Conservation (phyloP, 352 stramenopile genomes). For the Globisporangium polare region DNA sequence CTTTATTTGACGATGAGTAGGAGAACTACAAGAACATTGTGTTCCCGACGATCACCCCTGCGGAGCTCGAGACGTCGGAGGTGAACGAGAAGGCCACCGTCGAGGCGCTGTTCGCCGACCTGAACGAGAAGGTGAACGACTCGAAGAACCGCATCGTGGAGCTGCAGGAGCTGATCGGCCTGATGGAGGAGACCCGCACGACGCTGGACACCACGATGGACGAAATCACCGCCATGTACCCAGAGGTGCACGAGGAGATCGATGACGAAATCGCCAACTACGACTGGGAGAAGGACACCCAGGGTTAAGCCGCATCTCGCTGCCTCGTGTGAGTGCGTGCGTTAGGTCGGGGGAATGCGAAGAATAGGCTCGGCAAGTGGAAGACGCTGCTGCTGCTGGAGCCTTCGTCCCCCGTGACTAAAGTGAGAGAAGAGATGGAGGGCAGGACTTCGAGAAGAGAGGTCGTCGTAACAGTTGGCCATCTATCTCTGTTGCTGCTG, state of each 20-base stretch:
- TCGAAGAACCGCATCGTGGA: conserved; percentile 84
- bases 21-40: conserved; percentile 85
- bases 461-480: neutral
- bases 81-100: conserved; percentile 81
- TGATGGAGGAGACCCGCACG: conserved; percentile 84
- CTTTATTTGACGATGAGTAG: conserved; percentile 8
- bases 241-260: conserved; percentile 81
- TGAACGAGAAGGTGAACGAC: conserved; percentile 81
- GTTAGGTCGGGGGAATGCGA: neutral
- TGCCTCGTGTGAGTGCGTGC: conserved; percentile 2
- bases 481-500: neutral
- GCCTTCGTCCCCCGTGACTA: neutral
- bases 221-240: conserved; percentile 83
- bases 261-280: conserved; percentile 87
- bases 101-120: conserved; percentile 69
- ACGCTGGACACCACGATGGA: conserved; percentile 84
- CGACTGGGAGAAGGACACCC: conserved; percentile 88
- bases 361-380: neutral
- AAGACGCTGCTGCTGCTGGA: neutral
- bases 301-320: conserved; percentile 41
- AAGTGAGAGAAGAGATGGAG: neutral
- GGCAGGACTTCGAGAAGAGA: neutral
- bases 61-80: conserved; percentile 61
- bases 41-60: conserved; percentile 75
- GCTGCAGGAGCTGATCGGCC: conserved; percentile 77